Evolutionary conservation across 2,329 filamentous ascomycete species (phyloP), one percentile per base, ranked within the genome.

Genomic region (Raffaelea deltoideospora): DNA sequence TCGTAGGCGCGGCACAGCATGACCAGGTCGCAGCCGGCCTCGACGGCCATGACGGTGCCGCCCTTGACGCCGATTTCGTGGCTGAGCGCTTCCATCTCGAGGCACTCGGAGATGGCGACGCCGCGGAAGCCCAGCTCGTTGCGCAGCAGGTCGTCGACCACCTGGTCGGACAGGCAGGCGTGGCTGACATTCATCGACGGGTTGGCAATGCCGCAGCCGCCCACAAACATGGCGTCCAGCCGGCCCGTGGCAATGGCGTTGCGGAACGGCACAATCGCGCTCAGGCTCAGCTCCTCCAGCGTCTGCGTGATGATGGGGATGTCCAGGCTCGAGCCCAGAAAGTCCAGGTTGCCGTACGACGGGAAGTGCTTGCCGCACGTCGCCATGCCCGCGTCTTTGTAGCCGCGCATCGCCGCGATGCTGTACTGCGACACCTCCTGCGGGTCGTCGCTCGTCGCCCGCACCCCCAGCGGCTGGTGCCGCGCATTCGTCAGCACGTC

Each of bases 11-110:
- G 77, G 49, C 87, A 96, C 2, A 95, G 70, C 6, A 95, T 69
- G 5, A 95, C 76, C 37, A 96, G 64, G 54, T 98, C 90, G 52
- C 90, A 96, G 13, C 90, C 90, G 23, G 90, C 88, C 54, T 94
- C 90, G 35, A 95, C 83, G 4, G 90, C 90, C 86, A 95, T 95
- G 47, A 96, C 85, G 1, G 88, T 94, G 11, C 90, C 90, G 29
- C 90, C 88, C 47, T 88, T 86, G 15, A 98, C 86, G n/a, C 88
- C 88, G 34, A 96, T 90, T 48, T 95, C 92, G 51, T 93, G 84
- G 45, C 85, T 90, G 9, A 96, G 69, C 0, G 87, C 86, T 51
- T 95, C 87, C 88, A 96, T 96, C 54, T 95, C 88, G 8, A 96
- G 61, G 46, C 88, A 96, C 52, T 96, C 88, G 0, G 87, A 95